phyloP scores from a whole-genome alignment of 495 filamentous ascomycete genomes.

The Paragyromitra xinjiangensis region DNA sequence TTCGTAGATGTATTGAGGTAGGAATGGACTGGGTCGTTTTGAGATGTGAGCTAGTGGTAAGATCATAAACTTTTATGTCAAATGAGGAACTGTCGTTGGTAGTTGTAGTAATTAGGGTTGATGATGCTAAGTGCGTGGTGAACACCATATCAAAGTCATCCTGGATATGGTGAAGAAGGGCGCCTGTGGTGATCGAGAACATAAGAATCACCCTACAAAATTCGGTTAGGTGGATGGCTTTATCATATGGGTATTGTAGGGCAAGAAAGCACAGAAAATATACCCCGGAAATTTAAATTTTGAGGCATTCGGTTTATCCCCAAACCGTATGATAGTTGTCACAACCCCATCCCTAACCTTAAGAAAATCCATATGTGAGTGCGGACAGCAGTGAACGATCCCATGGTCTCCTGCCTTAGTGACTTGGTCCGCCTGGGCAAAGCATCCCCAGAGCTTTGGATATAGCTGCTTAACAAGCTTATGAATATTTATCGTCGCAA shows the following conservation, averaged over 20 bases:
- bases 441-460: neutral
- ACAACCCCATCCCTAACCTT: neutral
- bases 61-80: slow-evolving; percentile 1
- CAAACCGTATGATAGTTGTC: neutral
- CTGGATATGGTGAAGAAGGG: slow-evolving; percentile 9
- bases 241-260: neutral
- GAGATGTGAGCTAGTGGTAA: slow-evolving; percentile 5
- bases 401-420: neutral
- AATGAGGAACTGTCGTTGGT: neutral
- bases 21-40: slow-evolving; percentile 4
- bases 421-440: neutral
- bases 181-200: slow-evolving; percentile 14
- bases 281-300: neutral
- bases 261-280: neutral
- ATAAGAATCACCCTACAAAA: slow-evolving; percentile 2
- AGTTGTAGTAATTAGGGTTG: slow-evolving; percentile 10
- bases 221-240: neutral
- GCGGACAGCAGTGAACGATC: neutral
- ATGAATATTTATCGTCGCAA: neutral
- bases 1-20: neutral
- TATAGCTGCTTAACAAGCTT: slow-evolving; percentile 3
- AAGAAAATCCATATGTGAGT: neutral
- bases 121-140: slow-evolving; percentile 3
- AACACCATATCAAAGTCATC: neutral
- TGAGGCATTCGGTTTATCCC: neutral